phyloP scores from a whole-genome alignment of 1,139 yeast genomes.

The Taphrina pruni region DNA sequence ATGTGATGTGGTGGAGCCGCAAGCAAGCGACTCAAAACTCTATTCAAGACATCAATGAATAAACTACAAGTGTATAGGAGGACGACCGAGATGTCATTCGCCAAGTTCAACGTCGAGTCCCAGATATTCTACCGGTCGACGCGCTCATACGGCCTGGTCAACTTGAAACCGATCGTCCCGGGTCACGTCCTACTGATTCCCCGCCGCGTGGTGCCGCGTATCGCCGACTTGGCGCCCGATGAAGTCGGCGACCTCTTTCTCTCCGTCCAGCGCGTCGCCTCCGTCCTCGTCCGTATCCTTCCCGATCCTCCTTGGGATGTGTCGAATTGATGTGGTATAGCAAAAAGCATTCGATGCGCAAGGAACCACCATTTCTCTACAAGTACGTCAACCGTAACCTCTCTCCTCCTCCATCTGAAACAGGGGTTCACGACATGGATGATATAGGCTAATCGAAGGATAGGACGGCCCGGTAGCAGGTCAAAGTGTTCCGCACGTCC shows the following conservation, averaged over 20 bases:
- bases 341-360: conserved; percentile 8
- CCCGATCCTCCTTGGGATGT: not conserved
- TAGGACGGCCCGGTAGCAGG: conserved; percentile 94
- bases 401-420: not conserved
- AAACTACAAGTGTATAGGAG: not conserved
- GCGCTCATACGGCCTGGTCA: conserved; percentile 77
- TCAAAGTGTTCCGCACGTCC: conserved; percentile 88
- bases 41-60: not conserved
- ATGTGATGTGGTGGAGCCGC: too few species aligned
- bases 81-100: conserved; percentile 10
- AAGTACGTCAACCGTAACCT: not conserved
- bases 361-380: conserved; percentile 32
- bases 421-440: not conserved
- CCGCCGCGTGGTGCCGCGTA: conserved; percentile 63
- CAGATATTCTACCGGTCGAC: conserved; percentile 29
- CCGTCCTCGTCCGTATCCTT: conserved; percentile 14
- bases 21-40: not conserved
- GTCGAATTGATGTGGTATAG: not conserved
- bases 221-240: conserved; percentile 68
- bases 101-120: conserved; percentile 34
- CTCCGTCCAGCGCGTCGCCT: conserved; percentile 24
- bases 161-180: conserved; percentile 82
- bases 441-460: not conserved
- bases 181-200: conserved; percentile 93
- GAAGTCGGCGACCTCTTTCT: conserved; percentile 57